Conservation (phyloP, 176 grass and related monocot species). For the Triticum turgidum region DNA sequence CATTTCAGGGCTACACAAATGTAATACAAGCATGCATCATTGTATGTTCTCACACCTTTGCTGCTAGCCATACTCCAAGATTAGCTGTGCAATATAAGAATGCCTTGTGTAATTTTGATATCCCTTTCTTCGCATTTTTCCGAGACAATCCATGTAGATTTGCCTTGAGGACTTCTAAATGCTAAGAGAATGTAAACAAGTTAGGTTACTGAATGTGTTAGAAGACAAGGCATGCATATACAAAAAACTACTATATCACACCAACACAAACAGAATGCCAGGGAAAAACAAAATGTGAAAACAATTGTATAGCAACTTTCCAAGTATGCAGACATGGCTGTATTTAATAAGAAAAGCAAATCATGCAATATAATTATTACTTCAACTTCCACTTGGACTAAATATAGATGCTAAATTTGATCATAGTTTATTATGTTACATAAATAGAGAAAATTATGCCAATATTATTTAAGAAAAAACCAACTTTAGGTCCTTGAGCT, state of each 20-base stretch:
- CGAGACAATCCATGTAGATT: conserved; percentile 32
- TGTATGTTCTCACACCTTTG: conserved; percentile 45
- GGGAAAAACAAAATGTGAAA: not conserved
- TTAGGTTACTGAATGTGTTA: not conserved
- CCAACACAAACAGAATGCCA: not conserved
- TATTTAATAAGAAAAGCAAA: not conserved
- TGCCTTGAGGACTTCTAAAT: conserved; percentile 38
- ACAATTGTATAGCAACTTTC: not conserved
- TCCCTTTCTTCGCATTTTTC: conserved; percentile 35
- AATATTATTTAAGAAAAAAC: no score
- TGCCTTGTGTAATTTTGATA: conserved; percentile 36
- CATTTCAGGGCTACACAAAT: conserved; percentile 15
- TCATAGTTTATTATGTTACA: no score
- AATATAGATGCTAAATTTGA: no score
- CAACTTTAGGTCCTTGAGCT: no score
- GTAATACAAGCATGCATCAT: conserved; percentile 1
- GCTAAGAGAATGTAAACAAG: conserved; percentile 47
- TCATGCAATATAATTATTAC: not conserved
- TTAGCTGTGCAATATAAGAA: conserved; percentile 58
- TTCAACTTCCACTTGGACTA: no score
- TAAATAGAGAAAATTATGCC: no score
- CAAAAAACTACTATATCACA: not conserved
- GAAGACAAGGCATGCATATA: not conserved
- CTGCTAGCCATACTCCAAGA: conserved; percentile 64
- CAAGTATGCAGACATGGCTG: not conserved